Conservation (phyloP, 768 basidiomycete genomes). For the Russula virescens region DNA sequence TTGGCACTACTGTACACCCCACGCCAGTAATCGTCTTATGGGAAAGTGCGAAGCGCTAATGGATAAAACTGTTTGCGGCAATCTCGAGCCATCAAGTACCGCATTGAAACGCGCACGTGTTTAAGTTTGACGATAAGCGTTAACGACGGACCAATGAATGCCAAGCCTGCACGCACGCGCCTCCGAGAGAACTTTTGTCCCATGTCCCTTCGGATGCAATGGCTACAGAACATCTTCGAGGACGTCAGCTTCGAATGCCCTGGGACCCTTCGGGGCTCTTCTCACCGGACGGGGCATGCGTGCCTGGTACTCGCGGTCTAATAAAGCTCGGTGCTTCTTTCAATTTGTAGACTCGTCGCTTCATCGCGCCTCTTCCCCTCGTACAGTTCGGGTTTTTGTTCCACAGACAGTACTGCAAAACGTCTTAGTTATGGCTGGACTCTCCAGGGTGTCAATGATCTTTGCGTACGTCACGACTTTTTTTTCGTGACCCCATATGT, state of each 20-base stretch:
- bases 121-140: not conserved
- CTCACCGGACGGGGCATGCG: not conserved
- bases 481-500: not conserved
- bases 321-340: conserved; percentile 5
- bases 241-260: not conserved
- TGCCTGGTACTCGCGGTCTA: not conserved
- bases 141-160: conserved; percentile 5
- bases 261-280: not conserved
- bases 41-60: not conserved
- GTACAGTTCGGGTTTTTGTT: not conserved
- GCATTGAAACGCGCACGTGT: conserved; percentile 3
- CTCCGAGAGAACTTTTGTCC: not conserved
- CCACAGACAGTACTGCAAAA: not conserved
- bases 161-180: conserved; percentile 15
- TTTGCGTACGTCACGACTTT: conserved; percentile 57
- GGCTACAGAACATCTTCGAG: not conserved
- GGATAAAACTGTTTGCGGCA: no score
- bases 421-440: conserved; percentile 10
- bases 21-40: not conserved
- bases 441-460: conserved; percentile 68
- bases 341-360: not conserved
- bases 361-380: conserved; percentile 1
- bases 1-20: not conserved
- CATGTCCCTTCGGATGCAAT: not conserved
- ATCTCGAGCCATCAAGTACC: not conserved